phyloP scores from a whole-genome alignment of 352 stramenopile genomes.

The Peronospora farinosa region DNA sequence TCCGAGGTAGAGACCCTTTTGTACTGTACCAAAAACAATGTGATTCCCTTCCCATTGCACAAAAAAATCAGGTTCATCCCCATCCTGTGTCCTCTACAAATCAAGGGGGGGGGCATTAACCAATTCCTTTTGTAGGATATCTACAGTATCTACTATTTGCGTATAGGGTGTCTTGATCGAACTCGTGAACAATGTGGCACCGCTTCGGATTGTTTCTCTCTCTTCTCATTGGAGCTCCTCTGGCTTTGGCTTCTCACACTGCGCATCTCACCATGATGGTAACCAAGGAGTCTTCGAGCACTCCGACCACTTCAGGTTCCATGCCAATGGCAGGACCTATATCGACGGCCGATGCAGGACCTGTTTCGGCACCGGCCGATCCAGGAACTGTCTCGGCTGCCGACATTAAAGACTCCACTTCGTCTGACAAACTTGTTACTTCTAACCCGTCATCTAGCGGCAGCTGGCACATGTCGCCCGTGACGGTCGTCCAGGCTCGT shows the following conservation, averaged over 20 bases:
- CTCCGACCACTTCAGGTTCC: conserved; percentile 7
- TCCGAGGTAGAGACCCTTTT: no score
- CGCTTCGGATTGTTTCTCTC: conserved; percentile 19
- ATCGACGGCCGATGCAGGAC: conserved; percentile 4
- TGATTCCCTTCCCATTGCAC: no score
- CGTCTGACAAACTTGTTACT: not conserved
- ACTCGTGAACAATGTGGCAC: conserved; percentile 17
- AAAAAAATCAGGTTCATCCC: no score
- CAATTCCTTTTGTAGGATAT: not conserved
- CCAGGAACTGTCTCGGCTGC: not conserved
- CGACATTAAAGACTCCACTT: not conserved
- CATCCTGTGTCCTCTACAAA: no score
- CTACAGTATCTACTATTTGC: no score
- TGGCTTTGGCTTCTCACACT: not conserved
- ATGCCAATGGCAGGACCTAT: conserved; percentile 2
- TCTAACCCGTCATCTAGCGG: not conserved
- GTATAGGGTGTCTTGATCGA: no score
- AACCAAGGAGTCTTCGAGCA: conserved; percentile 5
- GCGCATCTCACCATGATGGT: conserved; percentile 15
- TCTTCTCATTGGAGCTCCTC: conserved; percentile 6
- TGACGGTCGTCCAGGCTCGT: conserved; percentile 43
- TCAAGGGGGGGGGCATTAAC: no score
- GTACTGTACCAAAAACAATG: no score
- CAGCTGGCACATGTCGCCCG: conserved; percentile 41
- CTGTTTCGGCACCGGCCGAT: conserved; percentile 3